These are phyloP conservation scores for Trichoderma gracile DNA, from an alignment of 2,329 filamentous ascomycete species.

Conservation along the genomic window DNA sequence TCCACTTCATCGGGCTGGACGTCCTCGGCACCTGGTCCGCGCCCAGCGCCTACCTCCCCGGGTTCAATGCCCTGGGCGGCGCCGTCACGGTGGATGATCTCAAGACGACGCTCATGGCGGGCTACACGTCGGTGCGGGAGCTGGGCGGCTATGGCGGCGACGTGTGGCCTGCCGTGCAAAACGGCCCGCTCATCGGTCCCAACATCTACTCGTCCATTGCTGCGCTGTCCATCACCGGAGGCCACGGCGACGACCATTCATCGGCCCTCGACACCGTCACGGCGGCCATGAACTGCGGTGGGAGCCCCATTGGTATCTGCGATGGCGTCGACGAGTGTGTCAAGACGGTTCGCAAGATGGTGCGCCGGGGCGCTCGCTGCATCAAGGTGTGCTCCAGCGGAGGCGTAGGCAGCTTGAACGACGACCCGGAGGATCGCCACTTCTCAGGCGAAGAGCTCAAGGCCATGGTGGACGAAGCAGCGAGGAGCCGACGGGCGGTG, in stretches of 20 bases:
- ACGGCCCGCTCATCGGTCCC: conserved; percentile 48
- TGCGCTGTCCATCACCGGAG: conserved; percentile 49
- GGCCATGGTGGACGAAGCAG: conserved; percentile 43
- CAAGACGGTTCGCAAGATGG: conserved; percentile 43
- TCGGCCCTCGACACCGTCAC: conserved; percentile 37
- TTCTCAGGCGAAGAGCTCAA: conserved; percentile 44
- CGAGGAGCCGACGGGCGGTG: conserved; percentile 40
- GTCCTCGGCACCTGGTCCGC: neutral
- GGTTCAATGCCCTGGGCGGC: conserved; percentile 25
- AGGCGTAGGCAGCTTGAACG: conserved; percentile 43
- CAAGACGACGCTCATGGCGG: conserved; percentile 44
- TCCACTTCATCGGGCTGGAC: conserved; percentile 47
- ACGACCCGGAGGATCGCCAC: conserved; percentile 43
- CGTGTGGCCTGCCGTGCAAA: conserved; percentile 44
- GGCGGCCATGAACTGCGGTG: conserved; percentile 39
- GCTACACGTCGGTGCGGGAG: conserved; percentile 54
- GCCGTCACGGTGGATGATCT: conserved; percentile 33
- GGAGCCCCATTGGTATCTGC: conserved; percentile 37
- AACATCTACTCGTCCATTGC: conserved; percentile 51
- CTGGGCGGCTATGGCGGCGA: conserved; percentile 50
- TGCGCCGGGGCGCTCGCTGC: conserved; percentile 43
- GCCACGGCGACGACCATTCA: conserved; percentile 47
- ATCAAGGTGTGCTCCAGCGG: conserved; percentile 46
- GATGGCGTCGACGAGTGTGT: conserved; percentile 46
- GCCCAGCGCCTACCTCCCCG: conserved; percentile 21